Evolutionary conservation across 225 moss, liverwort and hornwort species (phyloP), one percentile per base, ranked within the genome.

Genomic region (Anthoceros angustus): DNA sequence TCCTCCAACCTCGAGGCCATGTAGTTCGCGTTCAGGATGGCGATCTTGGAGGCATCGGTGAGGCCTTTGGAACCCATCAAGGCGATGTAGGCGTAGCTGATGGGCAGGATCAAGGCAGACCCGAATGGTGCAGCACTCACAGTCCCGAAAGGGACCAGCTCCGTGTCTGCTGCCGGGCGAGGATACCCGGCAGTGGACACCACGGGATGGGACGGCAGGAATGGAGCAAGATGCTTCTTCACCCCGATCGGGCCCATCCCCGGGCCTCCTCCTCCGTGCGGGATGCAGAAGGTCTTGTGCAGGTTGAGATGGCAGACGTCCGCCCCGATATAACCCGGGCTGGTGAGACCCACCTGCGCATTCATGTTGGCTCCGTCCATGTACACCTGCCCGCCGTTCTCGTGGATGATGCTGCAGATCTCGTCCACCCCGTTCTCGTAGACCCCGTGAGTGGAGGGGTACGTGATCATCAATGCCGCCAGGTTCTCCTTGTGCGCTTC

Each of bases 181-280:
- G 95, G 95, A 63, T 86, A 86, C 42, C 95, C 95, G 69, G 91
- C 86, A 15, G 95, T 98, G 48, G 69, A 8, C 23, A 94, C 90
- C 78, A 98, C 85, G 62, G 95, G 95, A 71, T 98, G 95, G 24
- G 95, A 98, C 45, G 95, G 95, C 76, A 98, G 48, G 75, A 79
- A 91, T 25, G 95, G 91, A 70, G 95, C 91, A 76, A 98, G 77
- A 77, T 98, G 95, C 79, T 86, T 87, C 85, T 98, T 98, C 63
- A 98, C 95, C 50, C 95, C 95, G 60, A 98, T 98, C 39, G 95
- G 95, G 55, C 95, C 95, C 95, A 98, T 98, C 21, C 95, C 95
- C 66, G 95, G 95, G 62, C 95, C 95, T 39, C 95, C 95, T 42
- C 95, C 95, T 68, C 95, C 95, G 62, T 98, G 95, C 41, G 95